Percentiles rank a stretch among this genome's conserved stretches.
Evolutionary conservation across 1,284 basidiomycete species (phyloP).

Genomic region (Omphalotus olearius): DNA sequence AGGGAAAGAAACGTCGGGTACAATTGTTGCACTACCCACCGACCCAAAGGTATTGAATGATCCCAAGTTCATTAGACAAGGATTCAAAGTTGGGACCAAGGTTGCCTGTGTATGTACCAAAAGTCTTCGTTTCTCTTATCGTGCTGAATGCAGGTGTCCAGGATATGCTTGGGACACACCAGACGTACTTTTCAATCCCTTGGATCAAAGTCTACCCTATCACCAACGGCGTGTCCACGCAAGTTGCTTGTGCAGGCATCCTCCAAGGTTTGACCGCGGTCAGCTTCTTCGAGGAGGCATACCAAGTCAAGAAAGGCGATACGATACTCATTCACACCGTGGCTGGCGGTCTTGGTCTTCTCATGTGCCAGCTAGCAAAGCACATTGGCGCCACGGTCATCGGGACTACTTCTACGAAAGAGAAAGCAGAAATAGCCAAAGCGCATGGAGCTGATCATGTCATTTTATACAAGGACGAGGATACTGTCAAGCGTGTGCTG

Average conservation of each 20-base stretch:
- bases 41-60: slow-evolving; percentile 50
- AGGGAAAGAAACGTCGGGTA: slow-evolving; percentile 80
- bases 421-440: slow-evolving; percentile 84
- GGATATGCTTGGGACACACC: slow-evolving; percentile 58
- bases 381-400: slow-evolving; percentile 84
- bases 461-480: slow-evolving; percentile 74
- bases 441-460: slow-evolving; percentile 84
- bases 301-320: slow-evolving; percentile 76
- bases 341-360: slow-evolving; percentile 72
- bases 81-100: slow-evolving; percentile 55
- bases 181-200: slow-evolving; percentile 72
- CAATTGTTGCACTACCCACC: slow-evolving; percentile 67
- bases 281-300: slow-evolving; percentile 79
- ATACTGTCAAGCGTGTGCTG: slow-evolving; percentile 69
- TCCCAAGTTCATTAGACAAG: slow-evolving; percentile 54
- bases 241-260: slow-evolving; percentile 62
- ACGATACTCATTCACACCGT: slow-evolving; percentile 83
- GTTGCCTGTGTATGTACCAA: slow-evolving; percentile 54
- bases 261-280: slow-evolving; percentile 82
- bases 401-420: slow-evolving; percentile 85
- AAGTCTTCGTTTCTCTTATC: neutral
- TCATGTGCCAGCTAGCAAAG: slow-evolving; percentile 63
- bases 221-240: slow-evolving; percentile 57
- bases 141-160: slow-evolving; percentile 21
- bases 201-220: slow-evolving; percentile 62